Percentiles rank a stretch among this genome's conserved stretches.
Conservation (phyloP, 306 rosid species). For the Styphnolobium japonicum region DNA sequence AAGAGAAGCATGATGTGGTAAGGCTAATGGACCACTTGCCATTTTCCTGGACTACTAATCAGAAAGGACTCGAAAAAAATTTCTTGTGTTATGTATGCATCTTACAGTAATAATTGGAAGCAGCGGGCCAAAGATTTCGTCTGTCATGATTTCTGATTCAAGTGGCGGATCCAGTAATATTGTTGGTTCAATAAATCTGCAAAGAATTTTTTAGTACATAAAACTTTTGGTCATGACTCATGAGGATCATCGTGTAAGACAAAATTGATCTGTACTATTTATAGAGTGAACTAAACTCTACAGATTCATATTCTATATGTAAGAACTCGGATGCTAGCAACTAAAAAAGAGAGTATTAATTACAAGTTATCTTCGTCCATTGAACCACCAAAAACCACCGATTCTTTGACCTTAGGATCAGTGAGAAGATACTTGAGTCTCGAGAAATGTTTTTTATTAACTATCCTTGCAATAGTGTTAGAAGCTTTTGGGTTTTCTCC, state of each 20-base stretch:
- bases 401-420: slow-evolving; percentile 43
- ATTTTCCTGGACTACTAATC: neutral
- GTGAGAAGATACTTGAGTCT: slow-evolving; percentile 49
- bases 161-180: slow-evolving; percentile 71
- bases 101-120: slow-evolving; percentile 71
- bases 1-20: neutral
- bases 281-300: neutral
- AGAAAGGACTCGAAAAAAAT: neutral
- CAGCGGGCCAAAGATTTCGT: slow-evolving; percentile 76
- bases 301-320: neutral
- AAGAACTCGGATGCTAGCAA: neutral
- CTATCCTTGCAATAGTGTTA: slow-evolving; percentile 52
- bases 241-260: neutral
- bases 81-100: neutral
- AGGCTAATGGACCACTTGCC: neutral
- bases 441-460: slow-evolving; percentile 44
- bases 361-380: slow-evolving; percentile 61
- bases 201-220: neutral
- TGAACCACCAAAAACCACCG: slow-evolving; percentile 66
- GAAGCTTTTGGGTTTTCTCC: slow-evolving; percentile 51
- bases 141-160: slow-evolving; percentile 60
- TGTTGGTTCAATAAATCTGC: slow-evolving; percentile 79
- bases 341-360: neutral
- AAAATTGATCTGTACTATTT: neutral
- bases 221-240: neutral